Percentiles rank a stretch among this genome's conserved stretches.
phyloP scores from a whole-genome alignment of 2,329 filamentous ascomycete genomes.

The Exophiala oligosperma region DNA sequence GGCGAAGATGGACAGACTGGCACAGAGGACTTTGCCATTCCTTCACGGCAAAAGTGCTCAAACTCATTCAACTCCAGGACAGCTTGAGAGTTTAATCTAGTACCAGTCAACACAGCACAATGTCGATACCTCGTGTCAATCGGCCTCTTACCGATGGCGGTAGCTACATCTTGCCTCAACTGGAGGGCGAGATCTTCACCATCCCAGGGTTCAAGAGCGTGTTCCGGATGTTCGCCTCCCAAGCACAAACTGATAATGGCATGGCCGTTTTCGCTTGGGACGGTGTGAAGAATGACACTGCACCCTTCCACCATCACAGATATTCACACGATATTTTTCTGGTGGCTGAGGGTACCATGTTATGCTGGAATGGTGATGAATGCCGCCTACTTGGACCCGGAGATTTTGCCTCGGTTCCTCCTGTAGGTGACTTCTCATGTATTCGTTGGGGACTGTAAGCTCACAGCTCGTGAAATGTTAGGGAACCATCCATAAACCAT shows the following conservation, averaged over 20 bases:
- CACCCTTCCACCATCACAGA: constrained; percentile 58
- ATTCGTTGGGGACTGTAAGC: neutral
- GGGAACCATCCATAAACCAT: constrained; percentile 57
- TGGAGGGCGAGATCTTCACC: constrained; percentile 53
- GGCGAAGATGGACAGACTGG: too few relatives aligned
- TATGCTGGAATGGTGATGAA: constrained; percentile 58
- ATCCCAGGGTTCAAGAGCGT: constrained; percentile 55
- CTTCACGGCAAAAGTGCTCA: too few relatives aligned
- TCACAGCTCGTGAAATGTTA: constrained; percentile 24
- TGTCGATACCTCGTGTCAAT: constrained; percentile 2
- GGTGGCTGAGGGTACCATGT: constrained; percentile 56
- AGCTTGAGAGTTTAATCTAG: too few relatives aligned
- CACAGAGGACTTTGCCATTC: too few relatives aligned
- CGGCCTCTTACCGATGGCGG: constrained; percentile 40
- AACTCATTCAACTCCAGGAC: too few relatives aligned
- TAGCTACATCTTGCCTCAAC: constrained; percentile 50
- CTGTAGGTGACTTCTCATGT: constrained; percentile 39
- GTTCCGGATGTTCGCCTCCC: constrained; percentile 53
- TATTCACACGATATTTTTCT: constrained; percentile 60
- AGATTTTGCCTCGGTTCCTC: constrained; percentile 59
- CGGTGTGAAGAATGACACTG: constrained; percentile 47
- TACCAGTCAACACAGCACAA: neutral
- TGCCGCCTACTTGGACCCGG: constrained; percentile 55
- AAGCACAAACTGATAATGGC: constrained; percentile 51
- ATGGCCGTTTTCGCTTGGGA: constrained; percentile 54